phyloP scores from a whole-genome alignment of 306 rosid genomes.

The Heteromeles arbutifolia region DNA sequence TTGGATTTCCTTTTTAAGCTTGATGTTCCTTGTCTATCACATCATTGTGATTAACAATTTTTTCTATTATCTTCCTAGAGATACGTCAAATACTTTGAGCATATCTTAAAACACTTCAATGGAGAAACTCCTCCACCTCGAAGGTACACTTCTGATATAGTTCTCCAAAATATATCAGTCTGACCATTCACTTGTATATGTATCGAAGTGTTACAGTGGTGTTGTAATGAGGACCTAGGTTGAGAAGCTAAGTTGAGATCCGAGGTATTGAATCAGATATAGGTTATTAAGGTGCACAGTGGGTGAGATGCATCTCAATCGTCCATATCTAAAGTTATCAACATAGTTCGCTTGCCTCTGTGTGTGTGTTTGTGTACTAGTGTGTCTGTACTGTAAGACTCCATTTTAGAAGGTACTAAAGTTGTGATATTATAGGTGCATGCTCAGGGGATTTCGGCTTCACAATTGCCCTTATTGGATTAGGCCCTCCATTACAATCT shows the following conservation, averaged over 20 bases:
- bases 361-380: neutral
- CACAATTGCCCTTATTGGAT: conserved; percentile 90
- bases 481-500: conserved; percentile 77
- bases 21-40: conserved; percentile 10
- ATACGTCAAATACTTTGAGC: conserved; percentile 77
- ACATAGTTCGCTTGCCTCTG: neutral
- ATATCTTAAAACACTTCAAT: conserved; percentile 51
- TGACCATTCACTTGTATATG: neutral
- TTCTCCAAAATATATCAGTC: neutral
- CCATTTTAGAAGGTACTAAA: neutral
- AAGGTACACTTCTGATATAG: conserved; percentile 38
- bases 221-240: neutral
- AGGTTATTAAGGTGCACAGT: neutral
- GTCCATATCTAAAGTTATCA: neutral
- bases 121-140: conserved; percentile 73
- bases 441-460: conserved; percentile 89
- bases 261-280: neutral
- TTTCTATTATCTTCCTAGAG: conserved; percentile 46
- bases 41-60: conserved; percentile 22
- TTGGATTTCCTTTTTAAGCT: neutral
- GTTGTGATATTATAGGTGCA: conserved; percentile 53
- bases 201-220: neutral
- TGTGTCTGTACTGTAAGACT: neutral
- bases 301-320: neutral
- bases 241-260: neutral